Evolutionary conservation across 306 rosid genomes (phyloP), one percentile per base, ranked within the genome.

Genomic region (Vachellia pachyceras): DNA sequence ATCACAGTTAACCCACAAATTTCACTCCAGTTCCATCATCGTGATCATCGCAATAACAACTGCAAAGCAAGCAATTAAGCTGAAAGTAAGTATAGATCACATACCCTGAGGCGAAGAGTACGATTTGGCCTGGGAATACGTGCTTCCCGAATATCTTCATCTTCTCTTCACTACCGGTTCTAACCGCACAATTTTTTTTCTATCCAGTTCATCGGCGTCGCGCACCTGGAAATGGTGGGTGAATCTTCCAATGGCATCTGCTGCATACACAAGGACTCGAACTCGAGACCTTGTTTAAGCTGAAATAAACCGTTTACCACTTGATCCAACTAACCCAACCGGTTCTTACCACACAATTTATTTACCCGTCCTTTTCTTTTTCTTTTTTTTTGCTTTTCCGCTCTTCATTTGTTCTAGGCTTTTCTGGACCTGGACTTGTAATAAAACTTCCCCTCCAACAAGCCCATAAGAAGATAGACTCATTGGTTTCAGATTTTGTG

Each of bases 101-200:
- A 1, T 73, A 86, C 90, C 90, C 90, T 10, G 90, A 84, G 5
- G 87, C 90, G 2, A 81, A 74, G 3, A 81, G 67, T 15, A 75
- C 42, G 39, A 86, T 74, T 69, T 86, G 90, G 7, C 90, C 18
- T 5, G 84, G 82, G 77, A 52, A 39, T 1, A 86, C 83, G 25
- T 61, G 66, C 63, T 81, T 84, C 25, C 90, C 85, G 0, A 87
- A 87, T 5, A 84, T 81, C 75, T 65, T 87, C 90, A 87, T 86
- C 44, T 9, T 77, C 70, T 66, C 70, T 0, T 46, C 22, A 10
- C 63, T 57, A 22, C 4, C 60, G n/a, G 23, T 8, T 54, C 33
- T 2, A 29, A 29, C 60, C 47, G 1, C 20, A 40, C 13, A 5
- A 9, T 68, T 40, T 68, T n/a, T n/a, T n/a, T n/a, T n/a, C n/a